Base-by-base conservation (phyloP, 805 yeast genomes). In the Saccharomyces paradoxus region DNA sequence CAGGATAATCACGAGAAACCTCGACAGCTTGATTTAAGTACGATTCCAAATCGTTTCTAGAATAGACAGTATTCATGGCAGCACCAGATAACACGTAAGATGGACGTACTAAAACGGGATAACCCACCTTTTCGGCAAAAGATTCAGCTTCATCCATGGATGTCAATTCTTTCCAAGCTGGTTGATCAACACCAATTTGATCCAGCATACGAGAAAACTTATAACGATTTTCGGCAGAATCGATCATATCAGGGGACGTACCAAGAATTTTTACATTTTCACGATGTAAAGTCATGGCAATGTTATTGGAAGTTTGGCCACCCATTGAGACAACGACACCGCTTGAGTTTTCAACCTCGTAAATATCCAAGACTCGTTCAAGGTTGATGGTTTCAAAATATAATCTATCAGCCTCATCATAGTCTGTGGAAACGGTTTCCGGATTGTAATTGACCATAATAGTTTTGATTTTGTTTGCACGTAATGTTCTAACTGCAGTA, bases 241-340 rank as follows among this genome's bases (percentile, higher is more conserved):
- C 99, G 71, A 92, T 94, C 96, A 89, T 90, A 72, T 89, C 96
- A 55, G 99, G 99, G 37, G 96, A 87, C 49, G 99, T 92, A 72
- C 99, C 99, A 64, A 92, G 77, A 59, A 92, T 87, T 78, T 94
- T 92, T 63, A 90, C 97, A 70, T 89, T 88, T 74, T 92, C 95
- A 75, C 97, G 85, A 74, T 90, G 89, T 68, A 92, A 79, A 54
- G 91, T 83, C 69, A 92, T 79, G 26, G 98, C 98, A 76, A 92
- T 92, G 74, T 92, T 92, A 77, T 92, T 91, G 13, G 98, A 89
- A 32, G 97, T 89, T 77, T 92, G 99, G 70, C 99, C 99, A 80
- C 99, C 99, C 96, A 92, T 90, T 55, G 97, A 86, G 60, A 92
- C 89, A 56, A 92, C 84, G 55, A 92, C 97, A 77, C 98, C 99